phyloP scores from a whole-genome alignment of 1,139 yeast genomes.

The Lodderomyces oxycetoniae region DNA sequence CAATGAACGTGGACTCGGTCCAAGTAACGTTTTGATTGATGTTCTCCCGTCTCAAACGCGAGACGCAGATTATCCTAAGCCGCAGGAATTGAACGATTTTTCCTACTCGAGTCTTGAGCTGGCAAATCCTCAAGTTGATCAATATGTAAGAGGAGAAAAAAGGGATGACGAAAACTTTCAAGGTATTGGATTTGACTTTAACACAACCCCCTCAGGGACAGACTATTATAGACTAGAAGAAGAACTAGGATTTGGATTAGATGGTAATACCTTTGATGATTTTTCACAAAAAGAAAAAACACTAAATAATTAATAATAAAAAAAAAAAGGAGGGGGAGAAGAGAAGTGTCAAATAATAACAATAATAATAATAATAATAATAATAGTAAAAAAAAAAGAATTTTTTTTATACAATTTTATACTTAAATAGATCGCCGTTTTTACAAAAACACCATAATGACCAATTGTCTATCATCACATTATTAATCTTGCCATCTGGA shows the following conservation, averaged over 20 bases:
- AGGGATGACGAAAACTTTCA: not conserved
- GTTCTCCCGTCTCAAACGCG: not conserved
- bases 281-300: constrained; percentile 3
- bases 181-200: not conserved
- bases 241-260: constrained; percentile 46
- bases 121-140: constrained; percentile 3
- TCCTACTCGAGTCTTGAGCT: constrained; percentile 21
- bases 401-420: constrained; percentile 12
- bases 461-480: constrained; percentile 33
- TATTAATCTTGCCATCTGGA: constrained; percentile 42
- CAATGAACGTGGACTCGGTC: no score
- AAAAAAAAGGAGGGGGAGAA: not conserved
- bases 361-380: constrained; percentile 1
- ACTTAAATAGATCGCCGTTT: constrained; percentile 49
- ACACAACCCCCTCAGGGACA: constrained; percentile 14
- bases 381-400: constrained; percentile 1
- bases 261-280: constrained; percentile 23
- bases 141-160: not conserved
- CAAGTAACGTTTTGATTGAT: constrained; percentile 9
- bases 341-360: constrained; percentile 1
- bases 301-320: constrained; percentile 4
- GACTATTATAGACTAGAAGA: constrained; percentile 42
- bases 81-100: constrained; percentile 44
- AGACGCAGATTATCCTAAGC: constrained; percentile 28
- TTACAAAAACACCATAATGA: constrained; percentile 50